These are phyloP conservation scores for Ophiostoma ips DNA, from an alignment of 2,329 filamentous ascomycete genomes.

Conservation along the genomic window DNA sequence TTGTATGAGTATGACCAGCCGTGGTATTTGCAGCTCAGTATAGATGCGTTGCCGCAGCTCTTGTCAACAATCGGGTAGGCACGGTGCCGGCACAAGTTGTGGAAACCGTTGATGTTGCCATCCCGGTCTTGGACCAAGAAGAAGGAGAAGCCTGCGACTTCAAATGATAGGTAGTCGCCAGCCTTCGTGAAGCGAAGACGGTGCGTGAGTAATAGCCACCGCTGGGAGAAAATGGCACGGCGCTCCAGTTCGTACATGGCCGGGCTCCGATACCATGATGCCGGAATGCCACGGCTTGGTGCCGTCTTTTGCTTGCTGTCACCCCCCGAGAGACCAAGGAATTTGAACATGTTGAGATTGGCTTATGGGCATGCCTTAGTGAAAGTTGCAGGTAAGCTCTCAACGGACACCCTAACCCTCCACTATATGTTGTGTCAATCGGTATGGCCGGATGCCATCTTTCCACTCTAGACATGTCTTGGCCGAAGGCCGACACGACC, in stretches of 20 bases:
- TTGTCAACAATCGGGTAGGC: conserved; percentile 28
- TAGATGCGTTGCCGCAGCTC: conserved; percentile 22
- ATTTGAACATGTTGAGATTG: conserved; percentile 4
- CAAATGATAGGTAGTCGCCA: conserved; percentile 23
- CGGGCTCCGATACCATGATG: conserved; percentile 29
- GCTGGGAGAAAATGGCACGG: conserved; percentile 28
- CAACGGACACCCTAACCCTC: no score
- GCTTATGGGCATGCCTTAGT: neutral
- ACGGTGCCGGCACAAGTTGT: conserved; percentile 31
- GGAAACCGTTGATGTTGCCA: conserved; percentile 25
- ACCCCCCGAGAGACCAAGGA: conserved; percentile 4
- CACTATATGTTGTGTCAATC: no score
- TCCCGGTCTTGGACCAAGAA: conserved; percentile 24
- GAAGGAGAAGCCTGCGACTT: conserved; percentile 24
- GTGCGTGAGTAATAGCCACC: conserved; percentile 26
- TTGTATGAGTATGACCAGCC: conserved; percentile 31
- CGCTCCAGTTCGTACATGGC: conserved; percentile 31
- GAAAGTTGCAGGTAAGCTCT: neutral
- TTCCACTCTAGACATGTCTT: neutral
- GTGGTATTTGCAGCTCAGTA: conserved; percentile 31
- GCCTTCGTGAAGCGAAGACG: conserved; percentile 20
- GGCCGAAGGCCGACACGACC: neutral
- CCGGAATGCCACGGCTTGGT: conserved; percentile 18
- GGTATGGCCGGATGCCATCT: no score
- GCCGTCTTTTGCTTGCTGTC: neutral